Conservation (phyloP, 306 rosid genomes). For the Quercus variabilis region DNA sequence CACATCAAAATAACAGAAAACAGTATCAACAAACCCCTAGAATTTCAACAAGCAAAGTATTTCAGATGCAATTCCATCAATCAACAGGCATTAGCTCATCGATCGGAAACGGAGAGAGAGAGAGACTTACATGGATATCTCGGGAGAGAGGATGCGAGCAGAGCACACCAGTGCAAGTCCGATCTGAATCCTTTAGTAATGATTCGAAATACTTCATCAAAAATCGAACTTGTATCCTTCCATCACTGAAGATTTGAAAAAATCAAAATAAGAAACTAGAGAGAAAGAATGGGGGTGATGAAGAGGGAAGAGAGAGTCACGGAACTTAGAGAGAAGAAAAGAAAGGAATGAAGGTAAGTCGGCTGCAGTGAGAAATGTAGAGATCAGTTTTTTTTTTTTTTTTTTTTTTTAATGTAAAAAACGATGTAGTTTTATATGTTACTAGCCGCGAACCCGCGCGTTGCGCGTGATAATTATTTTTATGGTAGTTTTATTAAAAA, state of each 20-base stretch:
- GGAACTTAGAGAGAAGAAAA: too few species aligned
- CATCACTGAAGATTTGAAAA: constrained; percentile 51
- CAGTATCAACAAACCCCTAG: too few species aligned
- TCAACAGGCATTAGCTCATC: not conserved
- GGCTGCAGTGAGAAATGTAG: too few species aligned
- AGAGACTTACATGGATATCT: constrained; percentile 72
- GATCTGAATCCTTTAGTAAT: constrained; percentile 47
- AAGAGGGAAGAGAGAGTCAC: not conserved
- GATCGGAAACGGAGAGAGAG: not conserved
- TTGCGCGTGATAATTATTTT: too few species aligned
- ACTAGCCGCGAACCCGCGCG: too few species aligned
- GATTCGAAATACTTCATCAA: constrained; percentile 59
- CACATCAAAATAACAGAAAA: not conserved
- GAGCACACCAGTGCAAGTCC: constrained; percentile 93
- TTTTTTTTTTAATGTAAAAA: too few species aligned
- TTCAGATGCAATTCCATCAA: too few species aligned
- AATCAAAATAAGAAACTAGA: not conserved
- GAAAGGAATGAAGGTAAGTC: too few species aligned
- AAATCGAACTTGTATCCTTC: constrained; percentile 88
- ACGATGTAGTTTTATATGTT: too few species aligned
- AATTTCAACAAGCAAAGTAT: too few species aligned
- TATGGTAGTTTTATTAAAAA: too few species aligned
- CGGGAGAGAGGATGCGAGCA: constrained; percentile 96
- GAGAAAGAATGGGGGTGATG: not conserved
- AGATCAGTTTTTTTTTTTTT: too few species aligned